Base-by-base conservation (phyloP, 116 monocot genomes). In the Dioscorea cayenensis region DNA sequence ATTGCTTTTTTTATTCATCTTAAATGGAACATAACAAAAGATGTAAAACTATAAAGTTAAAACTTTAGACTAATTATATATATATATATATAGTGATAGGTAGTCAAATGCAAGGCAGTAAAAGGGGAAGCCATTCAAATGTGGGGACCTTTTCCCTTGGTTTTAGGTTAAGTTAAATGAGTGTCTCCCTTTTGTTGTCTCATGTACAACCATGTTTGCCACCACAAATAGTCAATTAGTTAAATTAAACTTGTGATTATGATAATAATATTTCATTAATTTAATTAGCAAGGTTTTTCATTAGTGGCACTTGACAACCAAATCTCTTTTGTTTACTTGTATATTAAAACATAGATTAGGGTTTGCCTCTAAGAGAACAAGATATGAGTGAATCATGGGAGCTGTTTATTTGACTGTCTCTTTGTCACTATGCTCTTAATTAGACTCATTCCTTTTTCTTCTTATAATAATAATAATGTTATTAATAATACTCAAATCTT, bases 371-470 rank as follows among this genome's bases (percentile, higher is more conserved):
- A 22, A 72, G 37, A 63, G 71, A 63, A 28, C 72, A 72, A 27
- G 64, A 72, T 14, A 27, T 9, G 72, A 72, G 72, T 49, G 49
- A 72, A 48, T 72, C 21, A 43, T 63, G 72, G 72, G 23, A 25
- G 27, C 43, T 19, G 38, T 62, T 55, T 62, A 21, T 49, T 62
- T 72, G 70, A 70, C 55, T 69, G 52, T 68, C 70, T 69, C 25
- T 20, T 14, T 49, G 27, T 68, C 65, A 23, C 43, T 10, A 43
- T 12, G 12, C 65, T 65, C 28, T 35, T 28, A 62, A 25, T 25
- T 25, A 3, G 52, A 52, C 18, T 52, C 18, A 18, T 52, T 52
- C 17, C 52, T 14, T 13, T 16, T 14, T 52, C 12, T 7, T 52
- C 25, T 25, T 25, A 25, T 51, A 51, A 51, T 32, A 32, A 32